Base-by-base conservation (phyloP, 129 eudicot genomes). In the Flaveria bidentis region DNA sequence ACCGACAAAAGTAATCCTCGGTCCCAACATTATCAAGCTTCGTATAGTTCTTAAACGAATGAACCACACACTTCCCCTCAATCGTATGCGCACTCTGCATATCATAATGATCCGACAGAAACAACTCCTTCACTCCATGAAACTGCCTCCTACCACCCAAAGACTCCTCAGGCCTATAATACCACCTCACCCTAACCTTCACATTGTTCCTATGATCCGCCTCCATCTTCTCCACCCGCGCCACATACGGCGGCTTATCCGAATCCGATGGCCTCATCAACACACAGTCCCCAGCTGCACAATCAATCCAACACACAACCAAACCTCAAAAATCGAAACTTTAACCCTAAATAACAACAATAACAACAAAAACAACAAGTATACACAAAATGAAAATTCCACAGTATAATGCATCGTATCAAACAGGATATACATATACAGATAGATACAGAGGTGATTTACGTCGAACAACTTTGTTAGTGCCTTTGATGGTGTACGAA, bases 51-150 rank as follows among this genome's bases (percentile, higher is more conserved):
- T 91, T 94, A 56, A 94, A 94, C 28, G 90, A 81, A 61, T 94
- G 99, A 62, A 94, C 99, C 36, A 88, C 86, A 84, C 99, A 94
- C 82, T 94, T 91, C 26, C 96, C 97, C 79, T 94, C 97, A 49
- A 94, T 91, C 12, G 96, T 94, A 81, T 94, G 93, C 12, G 96
- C 98, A 83, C 97, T 91, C 86, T 94, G 98, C 82, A 91, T 87
- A 83, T 94, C 98, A 61, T 17, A 85, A 69, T 94, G 98, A 70
- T 94, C 98, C 0, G 98, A 93, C 53, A 94, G 63, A 79, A 94
- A 94, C 67, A 94, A 84, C 85, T 94, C 99, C 36, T 94, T 94
- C 5, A 90, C 96, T 18, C 97, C 97, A 72, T 94, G 97, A 64
- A 94, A 94, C 76, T 94, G 99, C 76, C 97, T 87, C 49, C 99